Conservation (phyloP, 495 filamentous ascomycete genomes). For the Penicillium herquei region DNA sequence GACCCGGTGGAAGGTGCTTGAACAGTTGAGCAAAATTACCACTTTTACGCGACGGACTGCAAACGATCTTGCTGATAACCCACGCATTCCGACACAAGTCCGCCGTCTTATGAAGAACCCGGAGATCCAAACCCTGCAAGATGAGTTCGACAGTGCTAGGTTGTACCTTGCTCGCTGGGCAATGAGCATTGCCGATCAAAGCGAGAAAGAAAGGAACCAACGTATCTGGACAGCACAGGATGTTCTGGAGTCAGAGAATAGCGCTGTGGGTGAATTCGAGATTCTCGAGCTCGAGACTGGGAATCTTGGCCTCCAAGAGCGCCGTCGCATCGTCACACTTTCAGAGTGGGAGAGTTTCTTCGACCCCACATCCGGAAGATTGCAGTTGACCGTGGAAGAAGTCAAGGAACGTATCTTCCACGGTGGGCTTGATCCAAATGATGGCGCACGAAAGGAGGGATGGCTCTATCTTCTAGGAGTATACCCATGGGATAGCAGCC, state of each 20-base stretch:
- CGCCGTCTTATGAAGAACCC: slow-evolving; percentile 83
- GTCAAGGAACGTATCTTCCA: slow-evolving; percentile 97
- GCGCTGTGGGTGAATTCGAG: slow-evolving; percentile 92
- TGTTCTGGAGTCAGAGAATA: slow-evolving; percentile 90
- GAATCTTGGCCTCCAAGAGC: slow-evolving; percentile 65
- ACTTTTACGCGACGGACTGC: slow-evolving; percentile 91
- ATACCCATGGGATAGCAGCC: slow-evolving; percentile 83
- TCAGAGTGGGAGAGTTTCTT: slow-evolving; percentile 90
- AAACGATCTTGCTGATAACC: slow-evolving; percentile 86
- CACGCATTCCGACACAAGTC: slow-evolving; percentile 82
- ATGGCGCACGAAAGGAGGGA: slow-evolving; percentile 90
- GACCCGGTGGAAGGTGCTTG: slow-evolving; percentile 91
- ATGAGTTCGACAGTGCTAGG: slow-evolving; percentile 94
- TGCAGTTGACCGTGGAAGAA: slow-evolving; percentile 80
- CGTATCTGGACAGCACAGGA: slow-evolving; percentile 92
- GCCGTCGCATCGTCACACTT: slow-evolving; percentile 71
- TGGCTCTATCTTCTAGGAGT: slow-evolving; percentile 94
- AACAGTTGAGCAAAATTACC: slow-evolving; percentile 93
- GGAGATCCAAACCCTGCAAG: slow-evolving; percentile 90
- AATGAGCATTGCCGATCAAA: slow-evolving; percentile 97
- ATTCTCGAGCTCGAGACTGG: slow-evolving; percentile 79
- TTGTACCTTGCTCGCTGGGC: slow-evolving; percentile 95
- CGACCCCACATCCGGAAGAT: slow-evolving; percentile 64
- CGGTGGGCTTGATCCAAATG: slow-evolving; percentile 83
- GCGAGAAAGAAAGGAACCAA: slow-evolving; percentile 77